These are phyloP conservation scores for Zygosaccharomyces pseudobailii DNA, from an alignment of 1,139 yeast species.

Conservation along the genomic window DNA sequence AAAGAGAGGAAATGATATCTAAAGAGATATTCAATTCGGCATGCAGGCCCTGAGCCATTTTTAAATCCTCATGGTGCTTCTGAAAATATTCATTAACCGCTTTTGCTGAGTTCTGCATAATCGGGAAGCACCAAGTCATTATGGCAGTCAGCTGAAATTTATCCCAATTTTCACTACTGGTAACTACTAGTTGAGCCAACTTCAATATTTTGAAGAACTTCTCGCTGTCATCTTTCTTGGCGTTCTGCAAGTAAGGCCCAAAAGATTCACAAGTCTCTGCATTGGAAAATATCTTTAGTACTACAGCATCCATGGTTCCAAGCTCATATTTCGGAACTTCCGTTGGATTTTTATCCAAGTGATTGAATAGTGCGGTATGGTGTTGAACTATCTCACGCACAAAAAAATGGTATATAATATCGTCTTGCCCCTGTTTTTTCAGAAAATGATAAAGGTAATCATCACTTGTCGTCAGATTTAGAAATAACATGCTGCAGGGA, in stretches of 20 bases:
- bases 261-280: slow-evolving; percentile 39
- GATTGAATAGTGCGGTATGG: slow-evolving; percentile 15
- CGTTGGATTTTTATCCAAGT: slow-evolving; percentile 4
- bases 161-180: slow-evolving; percentile 52
- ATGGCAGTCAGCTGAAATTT: slow-evolving; percentile 48
- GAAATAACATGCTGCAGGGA: slow-evolving; percentile 22
- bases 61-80: slow-evolving; percentile 14
- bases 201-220: slow-evolving; percentile 30
- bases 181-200: slow-evolving; percentile 41
- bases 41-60: slow-evolving; percentile 17
- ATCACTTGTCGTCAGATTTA: slow-evolving; percentile 22
- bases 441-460: slow-evolving; percentile 29
- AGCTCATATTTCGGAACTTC: slow-evolving; percentile 16
- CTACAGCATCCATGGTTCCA: slow-evolving; percentile 21
- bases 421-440: slow-evolving; percentile 16
- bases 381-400: slow-evolving; percentile 15
- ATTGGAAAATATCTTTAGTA: slow-evolving; percentile 20
- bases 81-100: slow-evolving; percentile 28
- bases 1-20: slow-evolving; percentile 51
- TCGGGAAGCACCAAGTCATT: slow-evolving; percentile 50
- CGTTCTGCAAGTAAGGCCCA: slow-evolving; percentile 30
- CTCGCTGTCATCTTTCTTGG: slow-evolving; percentile 19
- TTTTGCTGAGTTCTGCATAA: slow-evolving; percentile 32
- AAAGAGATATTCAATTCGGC: slow-evolving; percentile 28
- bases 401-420: slow-evolving; percentile 19